Percentiles rank a stretch among this genome's conserved stretches.
phyloP scores from a whole-genome alignment of 768 basidiomycete genomes.

The Amanita subjunquillea region DNA sequence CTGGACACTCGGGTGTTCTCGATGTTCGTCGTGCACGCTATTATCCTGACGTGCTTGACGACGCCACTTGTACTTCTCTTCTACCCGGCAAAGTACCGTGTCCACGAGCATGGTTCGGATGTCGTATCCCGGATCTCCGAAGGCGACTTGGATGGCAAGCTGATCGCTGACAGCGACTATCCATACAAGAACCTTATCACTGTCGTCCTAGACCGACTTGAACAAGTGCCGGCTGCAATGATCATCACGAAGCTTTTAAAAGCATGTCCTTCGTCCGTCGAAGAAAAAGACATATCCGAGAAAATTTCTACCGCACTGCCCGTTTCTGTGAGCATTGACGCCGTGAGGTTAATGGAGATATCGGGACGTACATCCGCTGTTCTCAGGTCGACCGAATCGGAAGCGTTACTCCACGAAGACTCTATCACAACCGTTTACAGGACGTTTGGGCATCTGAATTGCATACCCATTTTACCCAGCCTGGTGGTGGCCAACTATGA shows the following conservation, averaged over 20 bases:
- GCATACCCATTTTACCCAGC: conserved; percentile 53
- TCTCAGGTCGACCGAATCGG: conserved; percentile 70
- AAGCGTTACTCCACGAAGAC: conserved; percentile 59
- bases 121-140: not conserved
- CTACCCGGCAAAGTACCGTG: conserved; percentile 60
- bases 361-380: conserved; percentile 83
- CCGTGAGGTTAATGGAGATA: conserved; percentile 83
- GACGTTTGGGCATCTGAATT: conserved; percentile 67
- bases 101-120: conserved; percentile 16
- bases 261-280: conserved; percentile 10
- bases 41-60: conserved; percentile 74
- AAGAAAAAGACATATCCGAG: conserved; percentile 21
- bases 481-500: conserved; percentile 71
- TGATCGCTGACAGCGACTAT: conserved; percentile 21
- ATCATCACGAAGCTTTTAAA: conserved; percentile 68
- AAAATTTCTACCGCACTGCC: conserved; percentile 6
- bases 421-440: conserved; percentile 64
- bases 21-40: conserved; percentile 79
- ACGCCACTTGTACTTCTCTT: conserved; percentile 73
- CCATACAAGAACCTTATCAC: conserved; percentile 47
- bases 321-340: conserved; percentile 43
- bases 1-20: conserved; percentile 64
- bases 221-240: conserved; percentile 78
- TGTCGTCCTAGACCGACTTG: conserved; percentile 71
- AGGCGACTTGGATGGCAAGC: conserved; percentile 5